These are phyloP conservation scores for Rhodotorula babjevae DNA, from an alignment of 768 basidiomycete genomes.

Conservation along the genomic window DNA sequence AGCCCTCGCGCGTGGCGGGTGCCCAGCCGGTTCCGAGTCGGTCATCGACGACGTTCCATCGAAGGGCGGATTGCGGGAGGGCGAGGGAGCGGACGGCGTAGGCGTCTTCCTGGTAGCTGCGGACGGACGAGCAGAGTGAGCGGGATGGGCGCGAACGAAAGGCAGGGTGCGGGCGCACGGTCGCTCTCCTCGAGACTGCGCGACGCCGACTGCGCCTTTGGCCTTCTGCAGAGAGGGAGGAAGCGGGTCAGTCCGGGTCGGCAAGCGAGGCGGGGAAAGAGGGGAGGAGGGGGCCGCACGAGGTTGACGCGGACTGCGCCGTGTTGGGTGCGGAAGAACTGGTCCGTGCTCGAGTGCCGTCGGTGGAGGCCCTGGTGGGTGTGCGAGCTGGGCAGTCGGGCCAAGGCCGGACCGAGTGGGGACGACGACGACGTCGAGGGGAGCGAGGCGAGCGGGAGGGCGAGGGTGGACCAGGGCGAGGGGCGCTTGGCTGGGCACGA, in stretches of 20 bases:
- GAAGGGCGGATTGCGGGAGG: slow-evolving; percentile 23
- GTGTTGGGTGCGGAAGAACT: slow-evolving; percentile 21
- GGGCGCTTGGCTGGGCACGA: not conserved
- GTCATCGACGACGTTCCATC: slow-evolving; percentile 33
- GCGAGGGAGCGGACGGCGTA: slow-evolving; percentile 34
- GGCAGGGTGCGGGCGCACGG: slow-evolving; percentile 28
- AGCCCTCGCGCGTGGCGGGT: slow-evolving; percentile 25
- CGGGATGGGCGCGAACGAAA: not conserved
- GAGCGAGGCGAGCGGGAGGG: not conserved
- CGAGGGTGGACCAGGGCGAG: not conserved
- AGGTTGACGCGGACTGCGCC: slow-evolving; percentile 33
- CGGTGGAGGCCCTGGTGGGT: not conserved
- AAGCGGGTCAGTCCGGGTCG: not conserved
- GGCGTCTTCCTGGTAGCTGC: slow-evolving; percentile 42
- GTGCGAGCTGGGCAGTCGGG: not conserved
- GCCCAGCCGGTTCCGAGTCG: slow-evolving; percentile 25
- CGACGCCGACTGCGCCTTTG: slow-evolving; percentile 23
- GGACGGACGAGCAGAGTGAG: not conserved
- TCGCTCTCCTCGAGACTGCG: slow-evolving; percentile 42
- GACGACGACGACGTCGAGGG: slow-evolving; percentile 5
- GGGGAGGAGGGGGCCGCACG: not conserved
- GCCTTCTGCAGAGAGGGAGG: not conserved
- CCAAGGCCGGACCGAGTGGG: not conserved
- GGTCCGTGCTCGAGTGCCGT: slow-evolving; percentile 12
- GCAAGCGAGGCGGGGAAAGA: too few species aligned